phyloP scores from a whole-genome alignment of 1,139 yeast species.

The Debaryomycetaceae sp. region DNA sequence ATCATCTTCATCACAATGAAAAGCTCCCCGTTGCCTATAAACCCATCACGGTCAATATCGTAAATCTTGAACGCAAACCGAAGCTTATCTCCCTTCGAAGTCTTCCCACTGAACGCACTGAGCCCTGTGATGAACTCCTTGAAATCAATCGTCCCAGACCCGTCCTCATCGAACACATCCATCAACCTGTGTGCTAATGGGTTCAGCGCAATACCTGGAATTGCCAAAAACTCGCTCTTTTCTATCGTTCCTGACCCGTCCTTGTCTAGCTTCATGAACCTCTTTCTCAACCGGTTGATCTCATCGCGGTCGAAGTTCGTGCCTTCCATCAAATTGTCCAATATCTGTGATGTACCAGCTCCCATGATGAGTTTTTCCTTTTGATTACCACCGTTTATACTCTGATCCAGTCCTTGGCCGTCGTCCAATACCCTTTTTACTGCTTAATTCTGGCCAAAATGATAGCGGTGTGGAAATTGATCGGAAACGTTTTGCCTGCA shows the following conservation, averaged over 20 bases:
- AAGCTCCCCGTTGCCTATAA: constrained; percentile 89
- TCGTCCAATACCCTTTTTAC: too few relatives aligned
- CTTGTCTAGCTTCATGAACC: constrained; percentile 93
- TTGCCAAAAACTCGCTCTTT: constrained; percentile 81
- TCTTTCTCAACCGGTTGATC: constrained; percentile 81
- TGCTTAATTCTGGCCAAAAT: too few relatives aligned
- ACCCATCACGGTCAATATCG: constrained; percentile 95
- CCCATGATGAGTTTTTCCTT: constrained; percentile 58
- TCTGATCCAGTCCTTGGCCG: neutral
- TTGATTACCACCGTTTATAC: neutral
- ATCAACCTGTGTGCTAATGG: constrained; percentile 87
- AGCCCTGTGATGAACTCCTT: constrained; percentile 91
- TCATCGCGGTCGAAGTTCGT: constrained; percentile 88
- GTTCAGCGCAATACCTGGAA: constrained; percentile 88
- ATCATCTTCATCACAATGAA: constrained; percentile 91
- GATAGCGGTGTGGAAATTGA: too few relatives aligned
- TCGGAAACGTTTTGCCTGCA: too few relatives aligned
- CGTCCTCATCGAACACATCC: constrained; percentile 93
- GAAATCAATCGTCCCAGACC: constrained; percentile 91
- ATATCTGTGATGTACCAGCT: constrained; percentile 59
- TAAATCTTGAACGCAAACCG: constrained; percentile 89
- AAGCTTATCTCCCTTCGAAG: constrained; percentile 78
- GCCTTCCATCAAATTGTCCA: constrained; percentile 69
- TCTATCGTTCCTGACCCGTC: constrained; percentile 94
- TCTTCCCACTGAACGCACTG: constrained; percentile 88